These are phyloP conservation scores for Phaeodactylum tricornutum DNA, from an alignment of 108 stramenopile species.

Conservation along the genomic window DNA sequence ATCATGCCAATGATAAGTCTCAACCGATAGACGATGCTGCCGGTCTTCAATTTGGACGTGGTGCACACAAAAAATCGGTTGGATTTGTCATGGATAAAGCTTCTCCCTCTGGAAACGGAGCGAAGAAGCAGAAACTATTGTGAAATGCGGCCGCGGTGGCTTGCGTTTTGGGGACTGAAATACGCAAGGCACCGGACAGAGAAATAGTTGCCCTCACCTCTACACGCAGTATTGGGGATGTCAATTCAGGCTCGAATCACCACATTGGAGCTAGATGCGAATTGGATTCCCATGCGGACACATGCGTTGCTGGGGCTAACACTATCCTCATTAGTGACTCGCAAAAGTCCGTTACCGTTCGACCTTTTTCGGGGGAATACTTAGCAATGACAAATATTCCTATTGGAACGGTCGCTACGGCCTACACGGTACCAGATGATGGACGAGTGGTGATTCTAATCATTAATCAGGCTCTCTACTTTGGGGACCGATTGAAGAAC, in stretches of 20 bases:
- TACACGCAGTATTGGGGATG: too few species aligned
- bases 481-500: constrained; percentile 11
- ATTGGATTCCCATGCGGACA: constrained; percentile 22
- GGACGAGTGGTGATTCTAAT: constrained; percentile 16
- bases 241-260: too few species aligned
- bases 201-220: too few species aligned
- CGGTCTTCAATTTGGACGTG: not conserved
- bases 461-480: constrained; percentile 17
- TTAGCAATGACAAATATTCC: constrained; percentile 11
- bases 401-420: constrained; percentile 20
- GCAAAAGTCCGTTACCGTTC: constrained; percentile 3
- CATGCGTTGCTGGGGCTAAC: constrained; percentile 10
- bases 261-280: too few species aligned
- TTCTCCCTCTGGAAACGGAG: too few species aligned
- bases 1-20: too few species aligned
- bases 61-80: not conserved
- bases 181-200: too few species aligned
- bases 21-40: too few species aligned
- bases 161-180: too few species aligned
- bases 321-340: constrained; percentile 1
- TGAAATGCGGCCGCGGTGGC: too few species aligned
- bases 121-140: too few species aligned
- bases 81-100: too few species aligned
- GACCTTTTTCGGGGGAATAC: not conserved
- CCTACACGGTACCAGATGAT: constrained; percentile 8